These are phyloP conservation scores for Saccharomycodes ludwigii DNA, from an alignment of 805 yeast genomes.

Conservation along the genomic window DNA sequence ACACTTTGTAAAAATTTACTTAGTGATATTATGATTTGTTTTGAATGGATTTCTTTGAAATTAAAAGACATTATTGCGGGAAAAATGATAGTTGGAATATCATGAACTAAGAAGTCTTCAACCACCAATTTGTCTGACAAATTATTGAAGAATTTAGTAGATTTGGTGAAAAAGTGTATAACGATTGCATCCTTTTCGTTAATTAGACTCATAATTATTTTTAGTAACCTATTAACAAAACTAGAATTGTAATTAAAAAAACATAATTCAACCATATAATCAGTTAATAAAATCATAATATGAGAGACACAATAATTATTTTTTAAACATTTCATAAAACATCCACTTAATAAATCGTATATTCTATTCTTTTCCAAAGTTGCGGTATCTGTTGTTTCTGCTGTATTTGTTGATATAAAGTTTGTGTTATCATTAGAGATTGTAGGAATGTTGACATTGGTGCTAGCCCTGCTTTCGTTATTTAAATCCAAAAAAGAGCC, in stretches of 20 bases:
- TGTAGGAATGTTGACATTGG: no score
- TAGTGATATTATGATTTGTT: conserved; percentile 16
- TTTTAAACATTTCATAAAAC: conserved; percentile 13
- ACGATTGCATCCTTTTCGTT: conserved; percentile 9
- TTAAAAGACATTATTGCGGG: conserved; percentile 14
- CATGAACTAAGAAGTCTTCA: conserved; percentile 16
- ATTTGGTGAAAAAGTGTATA: conserved; percentile 18
- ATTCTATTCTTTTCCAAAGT: conserved; percentile 3
- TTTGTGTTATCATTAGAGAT: conserved; percentile 7
- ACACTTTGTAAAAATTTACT: conserved; percentile 17
- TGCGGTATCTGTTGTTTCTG: conserved; percentile 4
- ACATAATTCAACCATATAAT: conserved; percentile 18
- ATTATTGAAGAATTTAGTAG: conserved; percentile 15
- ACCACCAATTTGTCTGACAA: conserved; percentile 19
- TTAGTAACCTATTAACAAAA: conserved; percentile 14
- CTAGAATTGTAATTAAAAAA: conserved; percentile 20
- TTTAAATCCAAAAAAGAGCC: conserved; percentile 11
- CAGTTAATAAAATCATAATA: conserved; percentile 9
- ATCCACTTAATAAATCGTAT: conserved; percentile 2
- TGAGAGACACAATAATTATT: not conserved
- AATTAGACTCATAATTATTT: conserved; percentile 12
- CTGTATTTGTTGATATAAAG: conserved; percentile 5
- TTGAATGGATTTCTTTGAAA: conserved; percentile 4
- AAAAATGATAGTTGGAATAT: conserved; percentile 14
- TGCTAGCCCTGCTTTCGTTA: conserved; percentile 1